Conservation (phyloP, 495 filamentous ascomycete genomes). For the Penicillium crystallinum region DNA sequence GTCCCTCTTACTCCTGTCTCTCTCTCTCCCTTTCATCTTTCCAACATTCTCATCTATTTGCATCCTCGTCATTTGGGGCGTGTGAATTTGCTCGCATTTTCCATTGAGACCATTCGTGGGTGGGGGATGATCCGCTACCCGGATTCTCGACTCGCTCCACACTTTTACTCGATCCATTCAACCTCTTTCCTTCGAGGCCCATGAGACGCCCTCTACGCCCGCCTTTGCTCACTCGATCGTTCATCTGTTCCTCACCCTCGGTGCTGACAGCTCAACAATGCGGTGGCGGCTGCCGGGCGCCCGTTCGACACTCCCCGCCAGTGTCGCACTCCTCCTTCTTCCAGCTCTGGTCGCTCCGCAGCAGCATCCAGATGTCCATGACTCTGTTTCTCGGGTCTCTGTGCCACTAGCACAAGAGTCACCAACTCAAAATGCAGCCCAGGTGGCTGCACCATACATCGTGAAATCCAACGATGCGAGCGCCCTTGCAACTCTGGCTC, state of each 20-base stretch:
- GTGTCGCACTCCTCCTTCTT: slow-evolving; percentile 43
- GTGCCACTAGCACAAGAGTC: slow-evolving; percentile 26
- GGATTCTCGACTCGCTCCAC: slow-evolving; percentile 24
- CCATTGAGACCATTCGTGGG: background rate
- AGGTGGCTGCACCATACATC: slow-evolving; percentile 23
- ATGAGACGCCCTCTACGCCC: slow-evolving; percentile 1
- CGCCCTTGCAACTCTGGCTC: slow-evolving; percentile 92
- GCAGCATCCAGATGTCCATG: slow-evolving; percentile 41
- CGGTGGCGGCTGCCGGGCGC: slow-evolving; percentile 48
- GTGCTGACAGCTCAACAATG: slow-evolving; percentile 39
- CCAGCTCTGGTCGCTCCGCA: slow-evolving; percentile 45
- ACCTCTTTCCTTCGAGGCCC: slow-evolving; percentile 5
- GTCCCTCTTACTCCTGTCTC: slow-evolving; percentile 4
- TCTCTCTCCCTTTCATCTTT: slow-evolving; percentile 2
- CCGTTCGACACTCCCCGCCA: slow-evolving; percentile 44
- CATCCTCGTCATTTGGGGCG: no score
- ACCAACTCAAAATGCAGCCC: slow-evolving; percentile 11
- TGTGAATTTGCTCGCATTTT: background rate
- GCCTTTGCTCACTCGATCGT: background rate
- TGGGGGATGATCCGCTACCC: slow-evolving; percentile 27
- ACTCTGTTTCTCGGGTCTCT: slow-evolving; percentile 28
- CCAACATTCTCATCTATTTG: background rate
- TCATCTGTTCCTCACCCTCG: background rate
- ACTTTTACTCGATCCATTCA: slow-evolving; percentile 3
- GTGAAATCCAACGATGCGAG: slow-evolving; percentile 71